Evolutionary conservation across 2,329 filamentous ascomycete genomes (phyloP).

Genomic region (Sporothrix sp.): DNA sequence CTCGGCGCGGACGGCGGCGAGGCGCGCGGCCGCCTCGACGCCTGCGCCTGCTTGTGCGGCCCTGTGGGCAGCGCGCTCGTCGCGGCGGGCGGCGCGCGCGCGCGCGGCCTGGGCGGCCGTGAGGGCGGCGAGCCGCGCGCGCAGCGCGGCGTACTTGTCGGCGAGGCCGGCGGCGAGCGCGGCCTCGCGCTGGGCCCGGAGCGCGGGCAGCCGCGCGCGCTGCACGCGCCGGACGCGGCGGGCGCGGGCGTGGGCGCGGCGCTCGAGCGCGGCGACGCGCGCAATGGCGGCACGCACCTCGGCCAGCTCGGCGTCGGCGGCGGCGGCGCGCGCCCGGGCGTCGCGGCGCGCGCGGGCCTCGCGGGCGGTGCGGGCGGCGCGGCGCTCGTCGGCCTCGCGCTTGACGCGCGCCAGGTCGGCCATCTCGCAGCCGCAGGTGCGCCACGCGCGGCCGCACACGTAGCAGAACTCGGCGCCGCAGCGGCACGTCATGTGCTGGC

Average conservation of each 20-base stretch:
- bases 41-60: slow-evolving; percentile 15
- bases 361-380: slow-evolving; percentile 23
- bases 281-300: slow-evolving; percentile 32
- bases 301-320: slow-evolving; percentile 22
- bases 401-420: slow-evolving; percentile 35
- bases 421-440: slow-evolving; percentile 57
- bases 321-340: slow-evolving; percentile 16
- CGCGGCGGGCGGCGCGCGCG: slow-evolving; percentile 30
- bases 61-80: slow-evolving; percentile 22
- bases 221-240: slow-evolving; percentile 23
- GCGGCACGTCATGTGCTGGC: slow-evolving; percentile 80
- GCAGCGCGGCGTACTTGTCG: slow-evolving; percentile 7
- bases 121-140: background rate
- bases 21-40: slow-evolving; percentile 19
- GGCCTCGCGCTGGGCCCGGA: slow-evolving; percentile 32
- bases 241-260: slow-evolving; percentile 26
- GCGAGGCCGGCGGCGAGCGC: slow-evolving; percentile 21
- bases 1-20: slow-evolving; percentile 23
- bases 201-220: slow-evolving; percentile 28
- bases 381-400: slow-evolving; percentile 25
- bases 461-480: slow-evolving; percentile 81
- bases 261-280: slow-evolving; percentile 40
- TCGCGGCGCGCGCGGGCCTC: slow-evolving; percentile 9
- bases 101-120: slow-evolving; percentile 14
- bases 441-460: slow-evolving; percentile 63